Evolutionary conservation across 2,329 filamentous ascomycete genomes (phyloP).

Genomic region (Teratosphaeria viscida): DNA sequence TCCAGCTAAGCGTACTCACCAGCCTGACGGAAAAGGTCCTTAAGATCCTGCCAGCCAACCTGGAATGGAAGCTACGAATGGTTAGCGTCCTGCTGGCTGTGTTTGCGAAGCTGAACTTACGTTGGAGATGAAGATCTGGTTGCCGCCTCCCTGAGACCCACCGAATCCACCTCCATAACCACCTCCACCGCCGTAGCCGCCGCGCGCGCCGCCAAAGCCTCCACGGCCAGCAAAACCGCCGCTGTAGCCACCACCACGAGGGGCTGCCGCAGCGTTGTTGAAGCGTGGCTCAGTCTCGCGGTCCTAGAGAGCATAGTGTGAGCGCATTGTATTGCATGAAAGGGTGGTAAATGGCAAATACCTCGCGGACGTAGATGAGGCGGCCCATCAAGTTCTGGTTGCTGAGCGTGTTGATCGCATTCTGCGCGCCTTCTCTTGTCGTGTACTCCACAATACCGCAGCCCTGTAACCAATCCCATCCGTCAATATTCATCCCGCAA

Average conservation of each 20-base stretch:
- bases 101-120: conserved; percentile 54
- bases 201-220: conserved; percentile 27
- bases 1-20: conserved; percentile 49
- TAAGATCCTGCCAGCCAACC: conserved; percentile 96
- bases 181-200: conserved; percentile 41
- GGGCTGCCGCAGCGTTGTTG: conserved; percentile 35
- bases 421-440: conserved; percentile 96
- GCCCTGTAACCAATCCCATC: conserved; percentile 1
- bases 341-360: conserved; percentile 31
- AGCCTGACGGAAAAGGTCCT: conserved; percentile 96
- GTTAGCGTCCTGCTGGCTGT: conserved; percentile 14
- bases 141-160: conserved; percentile 52
- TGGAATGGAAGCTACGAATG: conserved; percentile 77
- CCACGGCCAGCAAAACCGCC: conserved; percentile 32
- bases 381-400: conserved; percentile 98
- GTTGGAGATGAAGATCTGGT: conserved; percentile 96
- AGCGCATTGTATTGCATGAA: conserved; percentile 1
- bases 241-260: conserved; percentile 44
- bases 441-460: conserved; percentile 94
- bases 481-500: conserved; percentile 14
- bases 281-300: conserved; percentile 97
- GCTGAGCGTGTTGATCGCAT: conserved; percentile 93
- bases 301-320: conserved; percentile 48
- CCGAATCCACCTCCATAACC: conserved; percentile 38
- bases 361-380: conserved; percentile 97